These are phyloP conservation scores for Aspergillus brasiliensis DNA, from an alignment of 2,329 filamentous ascomycete genomes.

Conservation along the genomic window DNA sequence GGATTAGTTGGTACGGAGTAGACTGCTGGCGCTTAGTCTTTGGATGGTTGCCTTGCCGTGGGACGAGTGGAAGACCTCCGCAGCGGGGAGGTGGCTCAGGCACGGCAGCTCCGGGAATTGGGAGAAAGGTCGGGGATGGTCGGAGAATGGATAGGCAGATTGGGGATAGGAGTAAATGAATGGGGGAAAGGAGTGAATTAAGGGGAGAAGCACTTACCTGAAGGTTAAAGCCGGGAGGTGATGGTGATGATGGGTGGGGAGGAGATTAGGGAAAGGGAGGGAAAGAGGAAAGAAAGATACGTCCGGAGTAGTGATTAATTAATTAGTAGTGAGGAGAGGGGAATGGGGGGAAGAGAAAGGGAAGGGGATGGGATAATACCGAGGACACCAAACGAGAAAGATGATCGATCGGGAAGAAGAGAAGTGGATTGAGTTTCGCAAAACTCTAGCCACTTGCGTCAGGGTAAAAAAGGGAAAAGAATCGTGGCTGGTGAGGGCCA, in stretches of 20 bases:
- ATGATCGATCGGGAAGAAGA: not conserved
- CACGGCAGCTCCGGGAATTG: conserved; percentile 4
- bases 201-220: conserved; percentile 11
- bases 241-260: not conserved
- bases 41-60: conserved; percentile 17
- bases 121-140: not conserved
- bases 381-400: not conserved
- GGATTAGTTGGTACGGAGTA: too few species aligned
- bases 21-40: conserved; percentile 8
- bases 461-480: not conserved
- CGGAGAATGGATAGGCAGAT: not conserved
- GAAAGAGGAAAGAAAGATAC: not conserved
- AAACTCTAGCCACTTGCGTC: conserved; percentile 14
- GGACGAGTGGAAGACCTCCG: conserved; percentile 12
- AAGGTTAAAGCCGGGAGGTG: not conserved
- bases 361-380: not conserved
- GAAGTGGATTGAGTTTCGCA: conserved; percentile 7
- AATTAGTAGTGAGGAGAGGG: not conserved
- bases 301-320: too few species aligned
- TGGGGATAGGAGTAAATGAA: not conserved
- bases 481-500: conserved; percentile 9
- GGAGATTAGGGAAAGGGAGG: conserved; percentile 1
- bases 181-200: not conserved
- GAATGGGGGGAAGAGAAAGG: conserved; percentile 3
- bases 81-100: conserved; percentile 18